Evolutionary conservation across 2,329 filamentous ascomycete species (phyloP).

Genomic region (Calonectria multiphialidica): DNA sequence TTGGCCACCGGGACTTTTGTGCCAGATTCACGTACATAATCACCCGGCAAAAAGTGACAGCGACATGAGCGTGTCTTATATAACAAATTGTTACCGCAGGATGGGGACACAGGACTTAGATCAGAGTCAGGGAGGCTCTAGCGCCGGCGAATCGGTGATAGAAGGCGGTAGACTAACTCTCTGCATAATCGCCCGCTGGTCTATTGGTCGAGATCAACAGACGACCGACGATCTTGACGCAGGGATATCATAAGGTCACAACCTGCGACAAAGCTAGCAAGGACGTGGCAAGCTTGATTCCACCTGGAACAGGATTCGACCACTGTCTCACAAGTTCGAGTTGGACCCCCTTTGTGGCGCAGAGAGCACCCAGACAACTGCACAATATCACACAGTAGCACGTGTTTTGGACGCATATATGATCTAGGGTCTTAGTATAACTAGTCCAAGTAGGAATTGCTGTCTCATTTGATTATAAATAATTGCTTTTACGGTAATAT

Average conservation of each 20-base stretch:
- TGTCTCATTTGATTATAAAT: no score
- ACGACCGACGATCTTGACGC: not conserved
- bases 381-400: not conserved
- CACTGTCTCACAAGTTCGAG: not conserved
- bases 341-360: not conserved
- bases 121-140: not conserved
- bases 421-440: no score
- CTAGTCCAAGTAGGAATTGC: no score
- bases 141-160: not conserved
- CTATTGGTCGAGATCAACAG: not conserved
- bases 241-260: not conserved
- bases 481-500: no score
- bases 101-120: not conserved
- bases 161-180: not conserved
- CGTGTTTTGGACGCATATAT: no score
- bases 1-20: not conserved
- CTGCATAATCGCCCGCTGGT: not conserved
- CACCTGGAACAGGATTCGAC: not conserved
- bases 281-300: not conserved
- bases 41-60: not conserved
- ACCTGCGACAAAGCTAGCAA: not conserved
- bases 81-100: not conserved
- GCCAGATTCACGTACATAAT: not conserved
- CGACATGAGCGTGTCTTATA: not conserved
- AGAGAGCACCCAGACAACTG: not conserved